These are phyloP conservation scores for Acer campestre DNA, from an alignment of 345 rosid genomes.

Conservation along the genomic window DNA sequence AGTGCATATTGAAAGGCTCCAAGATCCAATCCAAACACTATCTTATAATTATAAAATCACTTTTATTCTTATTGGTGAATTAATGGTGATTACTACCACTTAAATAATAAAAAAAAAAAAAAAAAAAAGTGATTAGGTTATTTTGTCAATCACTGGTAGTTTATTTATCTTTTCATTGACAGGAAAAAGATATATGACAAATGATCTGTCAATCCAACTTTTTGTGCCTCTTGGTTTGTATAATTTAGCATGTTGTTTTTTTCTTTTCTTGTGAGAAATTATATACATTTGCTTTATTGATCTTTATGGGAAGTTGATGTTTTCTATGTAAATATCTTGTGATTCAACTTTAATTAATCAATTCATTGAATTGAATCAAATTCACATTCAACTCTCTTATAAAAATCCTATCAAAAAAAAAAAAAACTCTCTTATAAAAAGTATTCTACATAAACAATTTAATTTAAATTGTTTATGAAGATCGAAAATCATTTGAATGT, in stretches of 20 bases:
- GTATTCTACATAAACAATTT: too few relatives aligned
- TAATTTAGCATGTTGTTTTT: background rate
- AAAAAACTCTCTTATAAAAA: too few relatives aligned
- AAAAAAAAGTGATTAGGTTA: background rate
- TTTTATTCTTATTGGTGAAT: background rate
- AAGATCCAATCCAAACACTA: background rate
- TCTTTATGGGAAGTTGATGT: background rate
- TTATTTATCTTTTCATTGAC: background rate
- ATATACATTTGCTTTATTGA: background rate
- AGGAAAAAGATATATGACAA: background rate
- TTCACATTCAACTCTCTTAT: too few relatives aligned
- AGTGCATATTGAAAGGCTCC: constrained; percentile 2
- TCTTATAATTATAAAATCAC: background rate
- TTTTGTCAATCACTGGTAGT: background rate
- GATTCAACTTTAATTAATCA: background rate
- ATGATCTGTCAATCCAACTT: background rate
- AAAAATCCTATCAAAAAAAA: too few relatives aligned
- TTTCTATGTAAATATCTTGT: background rate
- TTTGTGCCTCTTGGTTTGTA: background rate
- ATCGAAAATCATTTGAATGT: too few relatives aligned
- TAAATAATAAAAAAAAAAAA: background rate
- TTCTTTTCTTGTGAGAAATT: background rate
- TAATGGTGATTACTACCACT: background rate
- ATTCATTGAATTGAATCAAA: background rate
- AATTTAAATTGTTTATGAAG: too few relatives aligned